phyloP scores from a whole-genome alignment of 805 yeast genomes.

The Ogataea kodamae region DNA sequence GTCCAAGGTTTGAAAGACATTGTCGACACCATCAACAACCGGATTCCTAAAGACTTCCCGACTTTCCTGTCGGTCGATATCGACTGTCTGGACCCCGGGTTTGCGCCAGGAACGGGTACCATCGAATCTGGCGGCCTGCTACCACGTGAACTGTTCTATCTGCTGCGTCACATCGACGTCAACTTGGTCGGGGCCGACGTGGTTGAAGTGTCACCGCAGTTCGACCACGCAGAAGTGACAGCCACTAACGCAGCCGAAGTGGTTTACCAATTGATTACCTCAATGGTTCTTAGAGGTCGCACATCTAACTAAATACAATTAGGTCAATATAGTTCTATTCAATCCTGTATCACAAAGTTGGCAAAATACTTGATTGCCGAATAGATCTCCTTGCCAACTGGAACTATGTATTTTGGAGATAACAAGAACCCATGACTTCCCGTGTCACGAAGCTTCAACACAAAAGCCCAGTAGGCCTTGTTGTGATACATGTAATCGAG shows the following conservation, averaged over 20 bases:
- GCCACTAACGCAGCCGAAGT: conserved; percentile 69
- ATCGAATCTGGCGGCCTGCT: conserved; percentile 59
- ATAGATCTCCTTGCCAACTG: conserved; percentile 75
- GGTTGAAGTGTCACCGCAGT: conserved; percentile 61
- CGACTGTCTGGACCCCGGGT: conserved; percentile 57
- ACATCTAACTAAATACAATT: too few species aligned
- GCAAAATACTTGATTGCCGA: conserved; percentile 67
- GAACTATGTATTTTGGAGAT: conserved; percentile 64
- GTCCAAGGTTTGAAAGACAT: conserved; percentile 46
- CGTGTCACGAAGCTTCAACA: conserved; percentile 73
- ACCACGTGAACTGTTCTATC: conserved; percentile 50
- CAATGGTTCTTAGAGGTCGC: conserved; percentile 59
- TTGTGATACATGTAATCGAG: conserved; percentile 82
- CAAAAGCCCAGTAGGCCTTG: conserved; percentile 81
- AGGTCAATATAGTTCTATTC: too few species aligned
- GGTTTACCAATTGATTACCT: conserved; percentile 66
- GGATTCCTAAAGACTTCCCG: conserved; percentile 61
- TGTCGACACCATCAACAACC: conserved; percentile 45
- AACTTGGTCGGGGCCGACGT: conserved; percentile 54
- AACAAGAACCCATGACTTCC: conserved; percentile 81
- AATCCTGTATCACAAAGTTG: conserved; percentile 36
- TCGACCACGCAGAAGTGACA: conserved; percentile 62
- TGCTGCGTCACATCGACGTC: conserved; percentile 45
- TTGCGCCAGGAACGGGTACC: conserved; percentile 57
- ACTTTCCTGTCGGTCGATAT: conserved; percentile 79